A percentile compares a stretch with the other conserved stretches of the same genome.
These are phyloP conservation scores for Phyllosticta citriasiana DNA, from an alignment of 2,329 filamentous ascomycete species.

Conservation along the genomic window DNA sequence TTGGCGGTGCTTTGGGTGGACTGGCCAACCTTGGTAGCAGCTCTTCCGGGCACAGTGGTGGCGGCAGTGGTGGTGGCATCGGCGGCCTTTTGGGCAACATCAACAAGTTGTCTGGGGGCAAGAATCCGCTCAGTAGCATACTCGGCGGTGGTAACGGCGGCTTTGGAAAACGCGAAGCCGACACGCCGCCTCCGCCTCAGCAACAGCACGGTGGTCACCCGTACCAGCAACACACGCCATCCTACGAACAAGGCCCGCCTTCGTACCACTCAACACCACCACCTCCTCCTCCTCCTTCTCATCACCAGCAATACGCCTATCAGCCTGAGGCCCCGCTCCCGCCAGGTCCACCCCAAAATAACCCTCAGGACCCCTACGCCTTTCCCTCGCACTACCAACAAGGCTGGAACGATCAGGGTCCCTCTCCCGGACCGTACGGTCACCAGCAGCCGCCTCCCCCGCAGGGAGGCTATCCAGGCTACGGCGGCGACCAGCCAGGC, in stretches of 20 bases:
- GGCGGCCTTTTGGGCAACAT: slow-evolving; percentile 4
- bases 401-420: slow-evolving; percentile 2
- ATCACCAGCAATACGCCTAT: neutral
- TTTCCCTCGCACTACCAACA: slow-evolving; percentile 7
- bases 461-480: slow-evolving; percentile 1
- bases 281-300: neutral
- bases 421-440: neutral
- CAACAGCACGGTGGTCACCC: neutral
- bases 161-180: slow-evolving; percentile 7
- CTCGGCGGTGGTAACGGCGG: slow-evolving; percentile 1
- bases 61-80: slow-evolving; percentile 3
- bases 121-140: slow-evolving; percentile 7
- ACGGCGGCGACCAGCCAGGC: neutral
- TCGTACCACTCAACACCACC: slow-evolving; percentile 1
- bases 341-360: slow-evolving; percentile 4
- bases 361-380: slow-evolving; percentile 6
- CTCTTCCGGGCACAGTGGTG: neutral
- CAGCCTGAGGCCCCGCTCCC: slow-evolving; percentile 8
- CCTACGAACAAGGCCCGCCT: neutral
- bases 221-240: neutral
- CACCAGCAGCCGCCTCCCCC: neutral
- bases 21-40: neutral
- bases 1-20: neutral
- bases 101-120: slow-evolving; percentile 5
- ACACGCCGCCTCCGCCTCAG: neutral